Evolutionary conservation across 108 stramenopile species (phyloP).

Genomic region (Aureococcus anophagefferens): DNA sequence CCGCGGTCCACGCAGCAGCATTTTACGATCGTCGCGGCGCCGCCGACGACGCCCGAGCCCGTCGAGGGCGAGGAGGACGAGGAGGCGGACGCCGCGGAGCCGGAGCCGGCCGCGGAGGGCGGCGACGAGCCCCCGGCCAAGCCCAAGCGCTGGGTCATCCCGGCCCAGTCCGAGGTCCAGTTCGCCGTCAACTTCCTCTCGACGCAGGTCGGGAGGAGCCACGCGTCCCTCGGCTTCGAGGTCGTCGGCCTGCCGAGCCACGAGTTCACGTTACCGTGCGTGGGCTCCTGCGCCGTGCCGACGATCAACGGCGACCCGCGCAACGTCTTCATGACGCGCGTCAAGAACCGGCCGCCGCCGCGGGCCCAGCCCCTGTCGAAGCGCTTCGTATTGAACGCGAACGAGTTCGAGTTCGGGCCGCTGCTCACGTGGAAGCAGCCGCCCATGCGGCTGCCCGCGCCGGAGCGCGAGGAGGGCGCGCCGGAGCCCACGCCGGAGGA

Average conservation of each 20-base stretch:
- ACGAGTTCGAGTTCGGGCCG: conserved; percentile 47
- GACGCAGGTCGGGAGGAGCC: conserved; percentile 15
- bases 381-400: conserved; percentile 15
- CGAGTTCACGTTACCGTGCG: conserved; percentile 14
- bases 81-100: background rate
- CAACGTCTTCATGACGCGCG: conserved; percentile 50
- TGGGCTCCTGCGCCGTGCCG: conserved; percentile 40
- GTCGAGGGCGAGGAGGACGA: background rate
- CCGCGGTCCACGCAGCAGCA: conserved; percentile 7
- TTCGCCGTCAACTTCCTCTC: conserved; percentile 36
- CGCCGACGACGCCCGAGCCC: background rate
- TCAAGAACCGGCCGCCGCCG: conserved; percentile 26
- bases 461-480: too few relatives aligned
- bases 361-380: conserved; percentile 1
- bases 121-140: background rate
- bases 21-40: conserved; percentile 7
- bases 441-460: background rate
- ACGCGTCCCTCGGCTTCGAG: conserved; percentile 38
- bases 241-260: conserved; percentile 29
- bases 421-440: conserved; percentile 32
- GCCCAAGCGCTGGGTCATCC: conserved; percentile 36
- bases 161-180: conserved; percentile 9
- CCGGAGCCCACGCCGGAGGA: conserved; percentile 7
- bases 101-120: background rate
- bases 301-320: conserved; percentile 43